Evolutionary conservation across 192 early-diverging fungal species (phyloP), one percentile per base, ranked within the genome.

Genomic region (Chytriomyces sp.): DNA sequence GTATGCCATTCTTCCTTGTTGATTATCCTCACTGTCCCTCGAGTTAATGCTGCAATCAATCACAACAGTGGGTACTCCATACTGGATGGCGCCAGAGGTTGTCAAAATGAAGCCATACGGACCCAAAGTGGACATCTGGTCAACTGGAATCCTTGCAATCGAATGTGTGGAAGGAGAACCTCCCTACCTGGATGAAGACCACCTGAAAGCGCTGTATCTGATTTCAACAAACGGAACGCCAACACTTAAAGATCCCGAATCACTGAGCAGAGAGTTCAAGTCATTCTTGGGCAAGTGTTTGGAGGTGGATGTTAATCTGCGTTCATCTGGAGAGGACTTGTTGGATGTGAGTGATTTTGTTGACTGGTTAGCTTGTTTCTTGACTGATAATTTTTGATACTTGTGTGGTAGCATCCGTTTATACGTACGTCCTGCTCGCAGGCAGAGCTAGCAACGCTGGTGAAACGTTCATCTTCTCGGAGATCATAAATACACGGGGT

Each of bases 81-180:
- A 86, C 74, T 85, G 85, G 85, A 86, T 86, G 85, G 85, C 85
- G 26, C 88, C 88, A 9, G 88, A 89, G 79, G 87, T 89, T 13
- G 87, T 89, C 50, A 89, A 82, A 28, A 81, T 77, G 24, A 89
- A 87, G 72, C 82, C 85, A 44, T 92, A 92, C 71, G 91, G 91
- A 0, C 88, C 87, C 47, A 92, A 92, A 77, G 89, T 92, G 7
- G 91, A 92, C 73, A 86, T 92, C 11, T 92, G 96, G 96, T 96
- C 94, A 6, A 81, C 95, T 48, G 95, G 96, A 61, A 97, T 97
- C 79, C 95, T 96, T 92, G 94, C 93, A 2, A 96, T 96, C 67
- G 95, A 97, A 83, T 96, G 96, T 94, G 90, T 97, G 72, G 96
- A 97, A 82, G 92, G 93, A 69, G 96, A 97, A 76, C 96, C 95